phyloP scores from a whole-genome alignment of 2,329 filamentous ascomycete species.

The Orbilia oligospora region DNA sequence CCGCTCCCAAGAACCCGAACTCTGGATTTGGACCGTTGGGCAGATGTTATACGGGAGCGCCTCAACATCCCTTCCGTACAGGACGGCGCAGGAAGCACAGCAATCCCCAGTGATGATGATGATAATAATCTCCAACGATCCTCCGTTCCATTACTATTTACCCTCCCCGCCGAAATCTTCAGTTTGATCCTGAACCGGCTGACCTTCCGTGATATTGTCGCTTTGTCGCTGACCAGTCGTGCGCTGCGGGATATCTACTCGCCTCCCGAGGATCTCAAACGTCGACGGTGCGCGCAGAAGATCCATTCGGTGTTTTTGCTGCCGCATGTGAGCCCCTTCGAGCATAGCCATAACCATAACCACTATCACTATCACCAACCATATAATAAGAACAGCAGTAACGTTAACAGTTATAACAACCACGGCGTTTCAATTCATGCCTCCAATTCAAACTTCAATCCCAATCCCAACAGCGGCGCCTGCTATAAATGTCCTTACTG shows the following conservation, averaged over 20 bases:
- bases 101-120: background rate
- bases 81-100: conserved; percentile 1
- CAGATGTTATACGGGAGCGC: conserved; percentile 26
- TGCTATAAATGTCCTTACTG: conserved; percentile 46
- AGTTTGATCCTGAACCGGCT: conserved; percentile 21
- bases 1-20: conserved; percentile 7
- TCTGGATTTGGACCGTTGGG: conserved; percentile 18
- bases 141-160: conserved; percentile 12
- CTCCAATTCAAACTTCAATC: background rate
- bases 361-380: background rate
- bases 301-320: conserved; percentile 23
- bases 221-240: conserved; percentile 34
- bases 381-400: background rate
- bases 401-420: background rate
- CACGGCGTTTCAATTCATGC: background rate
- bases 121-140: background rate
- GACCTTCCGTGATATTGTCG: conserved; percentile 33
- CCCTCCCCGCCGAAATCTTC: conserved; percentile 43
- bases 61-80: conserved; percentile 3
- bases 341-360: background rate
- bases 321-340: background rate
- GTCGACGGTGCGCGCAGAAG: conserved; percentile 16
- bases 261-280: conserved; percentile 11
- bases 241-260: conserved; percentile 41
- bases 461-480: background rate